Evolutionary conservation across 495 filamentous ascomycete species (phyloP), one percentile per base, ranked within the genome.

Genomic region (Hypoxylon intermedium): DNA sequence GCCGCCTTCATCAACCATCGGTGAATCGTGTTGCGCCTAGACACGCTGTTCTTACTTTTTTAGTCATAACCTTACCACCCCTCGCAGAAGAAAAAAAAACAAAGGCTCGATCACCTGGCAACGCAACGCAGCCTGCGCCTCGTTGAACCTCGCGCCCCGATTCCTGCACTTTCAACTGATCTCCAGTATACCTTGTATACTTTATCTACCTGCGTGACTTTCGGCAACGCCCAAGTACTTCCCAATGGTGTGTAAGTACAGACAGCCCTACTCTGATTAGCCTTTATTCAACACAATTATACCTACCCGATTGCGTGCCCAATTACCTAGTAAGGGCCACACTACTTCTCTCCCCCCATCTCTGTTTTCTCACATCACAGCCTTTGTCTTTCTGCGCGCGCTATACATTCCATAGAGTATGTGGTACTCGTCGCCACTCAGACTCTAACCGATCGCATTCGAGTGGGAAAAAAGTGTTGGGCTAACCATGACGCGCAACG

Each of bases 401-500:
- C 24, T 56, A 15, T 18, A 38, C 36, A 40, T 45, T 43, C 47
- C 21, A 13, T 11, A 59, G 34, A 44, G 43, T 46, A 58, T 58
- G 58, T 28, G 26, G 50, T 67, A 31, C 2, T 53, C 37, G 43
- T 53, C 33, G 40, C 15, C 54, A 40, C 44, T 34, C 48, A 47
- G 21, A 53, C 37, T 19, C 11, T 53, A 24, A 57, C 50, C 19
- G 40, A 36, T n/a, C n/a, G n/a, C n/a, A n/a, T n/a, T n/a, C n/a
- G n/a, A n/a, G n/a, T n/a, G n/a, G n/a, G n/a, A n/a, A 4, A 4
- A 26, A 26, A 26, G 24, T 7, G 24, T 26, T 58, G 46, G 42
- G 68, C 68, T 71, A 65, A 71, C 55, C 6, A 69, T 65, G 65
- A 64, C 46, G 56, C 50, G 59, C 34, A 51, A 65, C 21, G 30